phyloP scores from a whole-genome alignment of 805 yeast genomes.

The Sugiyamaella qingdaonensis region DNA sequence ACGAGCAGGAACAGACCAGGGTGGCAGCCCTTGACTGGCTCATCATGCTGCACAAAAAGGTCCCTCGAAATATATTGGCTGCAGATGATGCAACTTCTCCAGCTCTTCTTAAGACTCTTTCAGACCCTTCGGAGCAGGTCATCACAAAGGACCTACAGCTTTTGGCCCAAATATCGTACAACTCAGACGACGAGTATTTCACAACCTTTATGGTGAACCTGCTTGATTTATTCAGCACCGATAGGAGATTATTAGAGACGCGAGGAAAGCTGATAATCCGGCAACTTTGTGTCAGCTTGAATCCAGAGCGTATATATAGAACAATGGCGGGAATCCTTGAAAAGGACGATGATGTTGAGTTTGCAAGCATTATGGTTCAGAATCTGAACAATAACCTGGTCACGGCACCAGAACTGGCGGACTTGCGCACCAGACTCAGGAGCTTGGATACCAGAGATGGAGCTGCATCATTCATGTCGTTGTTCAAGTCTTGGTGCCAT shows the following conservation, averaged over 20 bases:
- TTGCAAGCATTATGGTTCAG: slow-evolving; percentile 77
- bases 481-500: slow-evolving; percentile 88
- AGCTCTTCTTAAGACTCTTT: slow-evolving; percentile 67
- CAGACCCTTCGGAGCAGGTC: slow-evolving; percentile 73
- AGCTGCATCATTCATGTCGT: slow-evolving; percentile 61
- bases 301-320: slow-evolving; percentile 78
- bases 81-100: slow-evolving; percentile 60
- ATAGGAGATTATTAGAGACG: slow-evolving; percentile 58
- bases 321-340: slow-evolving; percentile 73
- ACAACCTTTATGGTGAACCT: slow-evolving; percentile 69
- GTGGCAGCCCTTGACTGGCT: slow-evolving; percentile 89
- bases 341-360: slow-evolving; percentile 55
- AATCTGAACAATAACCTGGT: slow-evolving; percentile 80
- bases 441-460: slow-evolving; percentile 60
- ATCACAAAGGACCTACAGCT: slow-evolving; percentile 68
- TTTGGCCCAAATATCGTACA: slow-evolving; percentile 65
- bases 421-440: slow-evolving; percentile 64
- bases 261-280: slow-evolving; percentile 81
- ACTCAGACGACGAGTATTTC: slow-evolving; percentile 72
- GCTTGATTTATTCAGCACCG: slow-evolving; percentile 63
- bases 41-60: slow-evolving; percentile 68
- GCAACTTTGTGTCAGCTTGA: slow-evolving; percentile 73
- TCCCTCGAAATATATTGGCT: slow-evolving; percentile 50
- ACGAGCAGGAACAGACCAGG: slow-evolving; percentile 75
- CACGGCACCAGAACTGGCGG: slow-evolving; percentile 75